Evolutionary conservation across 2,329 filamentous ascomycete genomes (phyloP), one percentile per base, ranked within the genome.

Genomic region (Aureobasidium uvarum): DNA sequence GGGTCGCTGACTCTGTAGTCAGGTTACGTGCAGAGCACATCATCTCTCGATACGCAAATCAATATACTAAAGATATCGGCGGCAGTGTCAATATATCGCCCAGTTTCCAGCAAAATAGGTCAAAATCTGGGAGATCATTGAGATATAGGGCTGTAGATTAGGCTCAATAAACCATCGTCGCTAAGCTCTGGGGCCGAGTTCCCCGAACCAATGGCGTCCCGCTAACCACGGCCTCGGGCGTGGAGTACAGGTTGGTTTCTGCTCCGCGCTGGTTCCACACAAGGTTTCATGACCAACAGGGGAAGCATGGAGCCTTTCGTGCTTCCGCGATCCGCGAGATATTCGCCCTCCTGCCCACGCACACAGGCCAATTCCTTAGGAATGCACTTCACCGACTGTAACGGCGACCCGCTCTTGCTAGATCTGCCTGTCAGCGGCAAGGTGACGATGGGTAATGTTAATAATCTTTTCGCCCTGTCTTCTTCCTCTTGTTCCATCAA

Each of bases 271-370:
- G 60, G 60, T 63, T 54, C 60, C 60, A 63, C 60, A 25, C 60
- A 63, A 63, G 60, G 60, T 54, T 63, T 63, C 60, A 63, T 54
- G 60, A 63, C 60, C 48, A 54, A 52, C 60, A 63, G 60, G 60
- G 60, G 60, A 63, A 63, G 60, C 60, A 54, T 63, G 60, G 60
- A 63, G 54, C 25, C 60, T 63, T 51, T 63, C 23, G 60, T 63
- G 20, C 60, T 63, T 63, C 60, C 60, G 60, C 46, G 48, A 43
- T 63, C 60, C 60, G 60, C 60, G 60, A 63, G 16, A 54, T 52
- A 18, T 45, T 62, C 54, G 54, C 39, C 46, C 16, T 48, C 56
- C 39, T 60, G 56, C 28, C 43, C 25, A 43, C 58, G 36, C 46
- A 62, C 59, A 62, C 59, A 51, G 59, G 38, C 48, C 60, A 63